Conservation (phyloP, 148 eudicot species). For the Cornus suecica region DNA sequence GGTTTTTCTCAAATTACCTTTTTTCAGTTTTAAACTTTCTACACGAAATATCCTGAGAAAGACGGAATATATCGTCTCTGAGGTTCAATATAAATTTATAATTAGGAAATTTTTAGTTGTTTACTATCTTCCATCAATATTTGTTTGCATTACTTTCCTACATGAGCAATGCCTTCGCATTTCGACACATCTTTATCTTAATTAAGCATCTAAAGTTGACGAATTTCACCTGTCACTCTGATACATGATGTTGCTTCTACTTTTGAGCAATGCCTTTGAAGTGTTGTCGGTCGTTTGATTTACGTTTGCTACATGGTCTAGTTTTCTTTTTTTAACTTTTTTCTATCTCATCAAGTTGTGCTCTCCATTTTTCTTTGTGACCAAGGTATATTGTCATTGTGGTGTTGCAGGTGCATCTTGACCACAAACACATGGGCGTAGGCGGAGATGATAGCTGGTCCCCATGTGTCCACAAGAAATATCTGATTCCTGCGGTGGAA, state of each 20-base stretch:
- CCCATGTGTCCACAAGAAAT: slow-evolving; percentile 78
- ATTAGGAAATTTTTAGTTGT: neutral
- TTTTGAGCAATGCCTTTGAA: too few relatives aligned
- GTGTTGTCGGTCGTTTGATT: neutral
- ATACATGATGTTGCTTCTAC: too few relatives aligned
- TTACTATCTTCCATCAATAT: neutral
- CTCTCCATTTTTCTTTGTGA: neutral
- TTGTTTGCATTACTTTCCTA: too few relatives aligned
- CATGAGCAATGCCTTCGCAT: too few relatives aligned
- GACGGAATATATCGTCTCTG: neutral
- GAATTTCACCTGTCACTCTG: too few relatives aligned
- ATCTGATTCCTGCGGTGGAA: slow-evolving; percentile 64
- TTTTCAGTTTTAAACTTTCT: neutral
- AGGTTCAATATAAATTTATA: neutral
- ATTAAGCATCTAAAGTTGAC: too few relatives aligned
- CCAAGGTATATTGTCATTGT: slow-evolving; percentile 1
- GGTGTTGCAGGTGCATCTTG: slow-evolving; percentile 83
- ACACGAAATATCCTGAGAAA: neutral
- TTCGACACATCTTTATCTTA: too few relatives aligned
- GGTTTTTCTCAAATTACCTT: neutral
- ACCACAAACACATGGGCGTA: slow-evolving; percentile 97
- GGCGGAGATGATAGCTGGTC: slow-evolving; percentile 99
- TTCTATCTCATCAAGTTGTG: too few relatives aligned
- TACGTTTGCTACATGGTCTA: neutral
- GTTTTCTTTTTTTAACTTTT: neutral